A percentile compares a stretch with the other conserved stretches of the same genome.
Conservation (phyloP, 2,329 filamentous ascomycete species). For the Verticillium tricorpus region DNA sequence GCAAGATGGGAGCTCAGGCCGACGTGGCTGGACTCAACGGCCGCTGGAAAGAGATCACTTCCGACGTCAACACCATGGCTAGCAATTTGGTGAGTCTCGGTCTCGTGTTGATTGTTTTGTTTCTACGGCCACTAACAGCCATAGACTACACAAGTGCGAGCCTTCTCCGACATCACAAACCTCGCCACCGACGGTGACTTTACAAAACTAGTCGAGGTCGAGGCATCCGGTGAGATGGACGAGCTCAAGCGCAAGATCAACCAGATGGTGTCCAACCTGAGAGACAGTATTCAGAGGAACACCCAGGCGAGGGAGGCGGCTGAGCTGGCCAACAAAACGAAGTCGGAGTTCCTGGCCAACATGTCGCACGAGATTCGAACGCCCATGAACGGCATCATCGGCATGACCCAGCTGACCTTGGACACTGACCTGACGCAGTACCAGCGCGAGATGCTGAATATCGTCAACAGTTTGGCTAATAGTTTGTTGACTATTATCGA, state of each 20-base stretch:
- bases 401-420: slow-evolving; percentile 94
- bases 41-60: slow-evolving; percentile 97
- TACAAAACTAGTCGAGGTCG: slow-evolving; percentile 92
- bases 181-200: slow-evolving; percentile 96
- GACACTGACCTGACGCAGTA: slow-evolving; percentile 94
- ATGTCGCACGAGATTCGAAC: slow-evolving; percentile 99
- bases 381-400: slow-evolving; percentile 96
- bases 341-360: slow-evolving; percentile 96
- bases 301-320: slow-evolving; percentile 93
- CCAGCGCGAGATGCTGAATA: slow-evolving; percentile 97
- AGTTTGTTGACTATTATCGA: slow-evolving; percentile 97
- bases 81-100: slow-evolving; percentile 49
- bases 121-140: slow-evolving; percentile 28
- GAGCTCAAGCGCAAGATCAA: slow-evolving; percentile 99
- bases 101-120: not conserved
- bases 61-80: slow-evolving; percentile 92
- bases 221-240: slow-evolving; percentile 98
- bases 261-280: slow-evolving; percentile 93
- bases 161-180: slow-evolving; percentile 98
- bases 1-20: slow-evolving; percentile 97
- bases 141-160: slow-evolving; percentile 92
- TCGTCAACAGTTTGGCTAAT: slow-evolving; percentile 94
- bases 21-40: slow-evolving; percentile 90
- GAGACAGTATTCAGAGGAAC: slow-evolving; percentile 95
- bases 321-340: slow-evolving; percentile 95